Evolutionary conservation across 1,284 basidiomycete species (phyloP).

Genomic region (Cryptococcus floricola): DNA sequence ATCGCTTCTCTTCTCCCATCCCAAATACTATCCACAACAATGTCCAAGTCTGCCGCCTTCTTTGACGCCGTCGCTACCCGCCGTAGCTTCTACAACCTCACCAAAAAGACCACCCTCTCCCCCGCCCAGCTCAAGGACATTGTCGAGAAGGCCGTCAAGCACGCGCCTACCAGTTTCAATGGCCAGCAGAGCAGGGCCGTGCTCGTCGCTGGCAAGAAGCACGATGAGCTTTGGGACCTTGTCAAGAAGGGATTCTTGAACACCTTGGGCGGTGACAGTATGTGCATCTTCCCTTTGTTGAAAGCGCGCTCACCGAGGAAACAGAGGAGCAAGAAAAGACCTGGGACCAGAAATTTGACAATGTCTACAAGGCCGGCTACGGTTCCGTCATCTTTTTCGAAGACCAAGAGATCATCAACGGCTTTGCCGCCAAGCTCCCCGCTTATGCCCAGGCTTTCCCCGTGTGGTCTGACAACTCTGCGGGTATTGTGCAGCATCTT

Average conservation of each 20-base stretch:
- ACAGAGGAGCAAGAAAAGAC: conserved; percentile 12
- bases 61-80: conserved; percentile 45
- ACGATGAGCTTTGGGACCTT: conserved; percentile 50
- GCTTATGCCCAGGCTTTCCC: conserved; percentile 30
- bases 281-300: conserved; percentile 4
- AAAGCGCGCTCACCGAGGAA: not conserved
- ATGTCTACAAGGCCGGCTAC: conserved; percentile 45
- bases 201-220: conserved; percentile 49
- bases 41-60: conserved; percentile 25
- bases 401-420: conserved; percentile 49
- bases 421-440: conserved; percentile 48
- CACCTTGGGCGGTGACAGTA: conserved; percentile 24
- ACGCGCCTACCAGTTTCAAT: conserved; percentile 51
- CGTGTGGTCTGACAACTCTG: conserved; percentile 30
- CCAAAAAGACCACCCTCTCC: conserved; percentile 44
- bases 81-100: conserved; percentile 51
- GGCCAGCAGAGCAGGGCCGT: conserved; percentile 51
- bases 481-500: conserved; percentile 49
- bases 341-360: conserved; percentile 33
- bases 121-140: conserved; percentile 47
- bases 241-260: conserved; percentile 33
- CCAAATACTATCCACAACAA: not conserved
- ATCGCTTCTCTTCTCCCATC: conserved; percentile 1
- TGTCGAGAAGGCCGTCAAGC: conserved; percentile 50
- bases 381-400: conserved; percentile 54